phyloP scores from a whole-genome alignment of 306 rosid genomes.

The Quercus berberidifolia region DNA sequence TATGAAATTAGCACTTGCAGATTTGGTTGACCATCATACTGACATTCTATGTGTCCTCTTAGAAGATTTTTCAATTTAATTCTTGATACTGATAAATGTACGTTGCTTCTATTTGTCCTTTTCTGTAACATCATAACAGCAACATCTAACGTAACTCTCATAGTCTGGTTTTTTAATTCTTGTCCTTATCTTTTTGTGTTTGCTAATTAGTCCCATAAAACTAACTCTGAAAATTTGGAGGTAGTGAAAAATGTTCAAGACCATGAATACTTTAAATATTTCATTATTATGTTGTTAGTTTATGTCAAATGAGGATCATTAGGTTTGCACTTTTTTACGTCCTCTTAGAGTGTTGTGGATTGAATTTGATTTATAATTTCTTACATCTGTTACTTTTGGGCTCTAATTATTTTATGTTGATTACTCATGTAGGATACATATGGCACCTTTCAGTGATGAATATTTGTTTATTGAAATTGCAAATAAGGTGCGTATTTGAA shows the following conservation, averaged over 20 bases:
- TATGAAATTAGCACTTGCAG: background rate
- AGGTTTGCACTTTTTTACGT: background rate
- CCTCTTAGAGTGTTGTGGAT: background rate
- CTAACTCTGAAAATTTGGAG: no score
- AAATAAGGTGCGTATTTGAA: conserved; percentile 64
- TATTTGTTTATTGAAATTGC: conserved; percentile 92
- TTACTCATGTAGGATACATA: conserved; percentile 79
- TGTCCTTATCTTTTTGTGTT: background rate
- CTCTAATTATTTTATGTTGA: conserved; percentile 40
- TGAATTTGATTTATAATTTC: conserved; percentile 1
- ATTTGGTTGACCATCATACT: background rate
- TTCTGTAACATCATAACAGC: background rate
- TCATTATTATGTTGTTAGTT: background rate
- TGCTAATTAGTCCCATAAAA: background rate
- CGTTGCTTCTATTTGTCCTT: background rate
- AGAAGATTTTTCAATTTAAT: background rate
- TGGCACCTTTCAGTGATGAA: conserved; percentile 99
- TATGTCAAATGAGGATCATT: background rate
- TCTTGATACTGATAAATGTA: background rate
- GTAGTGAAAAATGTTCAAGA: no score
- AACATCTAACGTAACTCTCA: conserved; percentile 10
- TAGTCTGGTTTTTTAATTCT: background rate
- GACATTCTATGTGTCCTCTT: background rate
- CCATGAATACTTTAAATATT: background rate
- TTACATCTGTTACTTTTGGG: background rate